A percentile compares a stretch with the other conserved stretches of the same genome.
These are phyloP conservation scores for Posidonia australis DNA, from an alignment of 106 monocot genomes.

Conservation along the genomic window DNA sequence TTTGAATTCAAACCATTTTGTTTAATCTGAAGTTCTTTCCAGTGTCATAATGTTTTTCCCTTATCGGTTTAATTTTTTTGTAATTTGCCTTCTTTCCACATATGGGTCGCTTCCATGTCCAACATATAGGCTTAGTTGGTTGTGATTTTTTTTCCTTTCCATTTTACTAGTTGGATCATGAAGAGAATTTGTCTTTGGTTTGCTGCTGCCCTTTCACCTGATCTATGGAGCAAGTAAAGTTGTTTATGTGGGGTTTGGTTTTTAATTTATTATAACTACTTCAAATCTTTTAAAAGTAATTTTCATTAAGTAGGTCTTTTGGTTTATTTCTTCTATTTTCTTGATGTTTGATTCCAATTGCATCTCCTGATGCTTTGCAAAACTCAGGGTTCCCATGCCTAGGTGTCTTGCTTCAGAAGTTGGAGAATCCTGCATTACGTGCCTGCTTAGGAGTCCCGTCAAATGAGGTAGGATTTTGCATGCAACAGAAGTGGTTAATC, in stretches of 20 bases:
- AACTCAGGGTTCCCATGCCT: constrained; percentile 81
- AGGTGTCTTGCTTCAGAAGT: constrained; percentile 92
- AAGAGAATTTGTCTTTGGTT: not conserved
- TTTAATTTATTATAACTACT: too few species aligned
- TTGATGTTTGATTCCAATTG: not conserved
- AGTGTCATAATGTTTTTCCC: too few species aligned
- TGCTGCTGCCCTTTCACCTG: not conserved
- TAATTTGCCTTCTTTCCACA: too few species aligned
- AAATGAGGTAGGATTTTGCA: constrained; percentile 55
- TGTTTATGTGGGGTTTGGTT: too few species aligned
- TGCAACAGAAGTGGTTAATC: too few species aligned
- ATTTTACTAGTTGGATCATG: too few species aligned
- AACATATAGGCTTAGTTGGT: too few species aligned
- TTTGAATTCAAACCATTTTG: not conserved
- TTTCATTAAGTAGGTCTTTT: not conserved
- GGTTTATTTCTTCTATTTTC: not conserved
- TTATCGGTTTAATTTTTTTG: too few species aligned
- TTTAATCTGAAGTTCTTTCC: too few species aligned
- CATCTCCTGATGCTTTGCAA: not conserved
- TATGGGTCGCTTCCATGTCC: too few species aligned
- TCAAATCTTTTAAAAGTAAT: not conserved
- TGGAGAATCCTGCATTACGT: constrained; percentile 89
- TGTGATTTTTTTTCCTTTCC: too few species aligned
- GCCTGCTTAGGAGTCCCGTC: constrained; percentile 71
- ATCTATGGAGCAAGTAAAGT: too few species aligned